Conservation (phyloP, 768 basidiomycete species). For the Calvatia gigantea region DNA sequence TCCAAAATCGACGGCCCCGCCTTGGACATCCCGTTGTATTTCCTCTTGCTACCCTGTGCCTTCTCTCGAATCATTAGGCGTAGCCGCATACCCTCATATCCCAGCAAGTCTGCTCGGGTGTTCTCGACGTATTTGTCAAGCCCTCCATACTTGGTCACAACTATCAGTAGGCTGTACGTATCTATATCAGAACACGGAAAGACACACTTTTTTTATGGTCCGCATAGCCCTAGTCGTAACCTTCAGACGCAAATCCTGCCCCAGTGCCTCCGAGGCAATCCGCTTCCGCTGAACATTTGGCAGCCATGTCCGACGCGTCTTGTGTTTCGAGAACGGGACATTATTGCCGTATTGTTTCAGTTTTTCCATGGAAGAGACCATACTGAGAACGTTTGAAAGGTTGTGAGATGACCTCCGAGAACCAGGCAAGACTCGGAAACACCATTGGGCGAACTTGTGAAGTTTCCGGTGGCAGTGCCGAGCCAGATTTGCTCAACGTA, state of each 20-base stretch:
- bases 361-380: conserved; percentile 82
- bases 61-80: conserved; percentile 33
- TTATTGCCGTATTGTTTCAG: conserved; percentile 82
- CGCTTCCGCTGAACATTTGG: conserved; percentile 84
- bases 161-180: neutral
- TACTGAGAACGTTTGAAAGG: conserved; percentile 80
- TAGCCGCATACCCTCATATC: conserved; percentile 45
- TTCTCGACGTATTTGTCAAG: conserved; percentile 65
- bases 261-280: conserved; percentile 63
- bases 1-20: conserved; percentile 11
- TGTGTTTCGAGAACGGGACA: conserved; percentile 84
- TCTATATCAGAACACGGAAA: neutral
- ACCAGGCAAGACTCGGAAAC: neutral
- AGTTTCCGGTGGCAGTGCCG: neutral
- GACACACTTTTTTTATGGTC: conserved; percentile 77
- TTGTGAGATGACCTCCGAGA: conserved; percentile 40
- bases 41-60: conserved; percentile 11
- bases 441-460: neutral
- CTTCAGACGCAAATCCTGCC: conserved; percentile 56
- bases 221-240: conserved; percentile 73
- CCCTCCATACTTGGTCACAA: conserved; percentile 51
- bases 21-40: neutral
- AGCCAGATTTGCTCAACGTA: no score
- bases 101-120: conserved; percentile 31
- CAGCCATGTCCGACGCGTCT: conserved; percentile 84